Base-by-base conservation (phyloP, 768 basidiomycete species). In the Rhodosporidiobolus odoratus region DNA sequence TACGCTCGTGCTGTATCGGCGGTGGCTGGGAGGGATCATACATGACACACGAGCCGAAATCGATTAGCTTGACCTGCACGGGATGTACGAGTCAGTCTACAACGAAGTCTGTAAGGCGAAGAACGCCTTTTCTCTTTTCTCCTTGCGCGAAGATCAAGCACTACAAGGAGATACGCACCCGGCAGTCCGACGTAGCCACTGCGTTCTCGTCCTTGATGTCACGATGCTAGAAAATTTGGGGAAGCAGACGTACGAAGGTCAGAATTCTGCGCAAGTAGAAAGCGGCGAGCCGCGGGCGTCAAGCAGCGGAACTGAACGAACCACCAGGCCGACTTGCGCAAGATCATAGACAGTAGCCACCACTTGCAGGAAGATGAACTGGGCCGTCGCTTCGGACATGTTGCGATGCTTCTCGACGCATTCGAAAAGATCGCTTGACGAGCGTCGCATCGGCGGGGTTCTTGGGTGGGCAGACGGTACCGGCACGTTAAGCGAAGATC, bases 401-500 rank as follows among this genome's bases (percentile, higher is more conserved):
- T 87, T 85, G 70, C 89, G 89, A 77, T 91, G 82, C 75, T 89
- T 88, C 80, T 97, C 93, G 54, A 95, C 92, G 78, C 89, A 94
- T 78, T 97, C 93, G 76, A 95, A 97, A 43, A 97, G 83, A 79
- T 97, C 93, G 77, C 67, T 68, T 1, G 67, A 69, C 15, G 54
- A 47, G 12, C 65, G 65, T 15, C 70, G 65, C 40, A 67, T 45
- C 34, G 67, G 15, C 0, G 70, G 70, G 2, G 65, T 61, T 0
- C 38, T 19, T 27, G 35, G 52, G 30, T 16, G 52, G 27, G 62
- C 17, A 43, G 27, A 19, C 43, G 40, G 47, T 32, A 47, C 10
- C 40, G 23, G 38, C 10, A 27, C 45, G 40, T 34, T 7, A 34
- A 0, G 25, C 19, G 25, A n/a, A 6, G 6, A 19, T 6, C 30